phyloP scores from a whole-genome alignment of 2,329 filamentous ascomycete genomes.

The Zasmidium cellare region DNA sequence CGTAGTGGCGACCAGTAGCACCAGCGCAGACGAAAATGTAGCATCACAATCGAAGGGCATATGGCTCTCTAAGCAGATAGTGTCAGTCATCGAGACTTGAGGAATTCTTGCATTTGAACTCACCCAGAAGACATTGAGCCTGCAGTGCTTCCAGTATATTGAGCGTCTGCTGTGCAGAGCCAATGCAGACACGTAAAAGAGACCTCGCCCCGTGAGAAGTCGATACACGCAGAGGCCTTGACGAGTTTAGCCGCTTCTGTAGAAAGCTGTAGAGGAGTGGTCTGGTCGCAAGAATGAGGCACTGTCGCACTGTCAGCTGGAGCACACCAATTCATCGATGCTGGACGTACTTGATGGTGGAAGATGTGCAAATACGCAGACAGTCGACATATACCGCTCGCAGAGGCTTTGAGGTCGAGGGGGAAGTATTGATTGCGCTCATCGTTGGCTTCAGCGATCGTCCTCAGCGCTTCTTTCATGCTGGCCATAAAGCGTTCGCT shows the following conservation, averaged over 20 bases:
- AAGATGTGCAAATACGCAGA: conserved; percentile 27
- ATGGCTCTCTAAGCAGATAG: conserved; percentile 16
- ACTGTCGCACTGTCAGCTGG: conserved; percentile 1
- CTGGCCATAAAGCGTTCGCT: conserved; percentile 21
- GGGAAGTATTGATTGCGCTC: conserved; percentile 20
- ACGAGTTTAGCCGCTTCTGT: conserved; percentile 9
- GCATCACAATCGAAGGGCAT: conserved; percentile 26
- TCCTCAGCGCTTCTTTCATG: conserved; percentile 24
- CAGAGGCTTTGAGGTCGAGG: conserved; percentile 10
- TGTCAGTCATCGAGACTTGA: conserved; percentile 1
- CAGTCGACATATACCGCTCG: conserved; percentile 11
- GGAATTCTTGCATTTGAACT: background rate
- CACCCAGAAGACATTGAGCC: conserved; percentile 13
- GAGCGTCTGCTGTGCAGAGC: conserved; percentile 13
- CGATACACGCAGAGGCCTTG: conserved; percentile 7
- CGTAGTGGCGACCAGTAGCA: conserved; percentile 18
- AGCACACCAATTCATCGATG: background rate
- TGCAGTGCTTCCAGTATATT: conserved; percentile 14
- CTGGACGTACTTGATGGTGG: conserved; percentile 23
- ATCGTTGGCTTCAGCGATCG: conserved; percentile 22
- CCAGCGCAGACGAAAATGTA: conserved; percentile 20
- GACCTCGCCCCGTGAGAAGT: conserved; percentile 12
- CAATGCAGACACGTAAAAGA: conserved; percentile 11
- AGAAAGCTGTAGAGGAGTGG: conserved; percentile 12
- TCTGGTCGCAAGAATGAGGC: conserved; percentile 14